Conservation (phyloP, 495 filamentous ascomycete species). For the Penicillium bialowiezense region DNA sequence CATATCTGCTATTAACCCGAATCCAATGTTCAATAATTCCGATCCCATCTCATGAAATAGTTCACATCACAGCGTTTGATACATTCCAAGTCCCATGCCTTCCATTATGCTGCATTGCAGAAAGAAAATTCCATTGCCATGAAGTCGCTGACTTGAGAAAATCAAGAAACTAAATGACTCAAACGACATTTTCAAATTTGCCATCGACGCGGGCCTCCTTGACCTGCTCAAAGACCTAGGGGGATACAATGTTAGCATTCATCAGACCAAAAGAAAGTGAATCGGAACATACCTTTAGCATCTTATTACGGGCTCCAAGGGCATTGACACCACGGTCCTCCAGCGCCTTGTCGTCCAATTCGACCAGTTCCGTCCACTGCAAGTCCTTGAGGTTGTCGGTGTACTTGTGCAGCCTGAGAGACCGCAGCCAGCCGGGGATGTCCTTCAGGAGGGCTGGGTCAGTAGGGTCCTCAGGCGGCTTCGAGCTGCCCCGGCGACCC, state of each 20-base stretch:
- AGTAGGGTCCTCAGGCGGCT: constrained; percentile 96
- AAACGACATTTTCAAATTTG: constrained; percentile 51
- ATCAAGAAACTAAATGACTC: constrained; percentile 13
- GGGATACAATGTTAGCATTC: constrained; percentile 11
- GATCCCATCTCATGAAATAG: constrained; percentile 18
- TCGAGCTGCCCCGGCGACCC: constrained; percentile 89
- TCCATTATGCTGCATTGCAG: constrained; percentile 51
- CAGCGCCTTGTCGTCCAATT: constrained; percentile 88
- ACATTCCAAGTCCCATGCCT: constrained; percentile 39
- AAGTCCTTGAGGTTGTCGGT: constrained; percentile 97
- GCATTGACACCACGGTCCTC: constrained; percentile 95
- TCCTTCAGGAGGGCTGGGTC: constrained; percentile 89
- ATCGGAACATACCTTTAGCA: constrained; percentile 75
- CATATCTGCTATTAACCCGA: constrained; percentile 32
- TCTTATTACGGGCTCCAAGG: constrained; percentile 91
- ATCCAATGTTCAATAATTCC: constrained; percentile 28
- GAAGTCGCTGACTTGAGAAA: constrained; percentile 15
- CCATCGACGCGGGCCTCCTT: constrained; percentile 71
- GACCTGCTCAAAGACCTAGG: constrained; percentile 88
- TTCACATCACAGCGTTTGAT: constrained; percentile 35
- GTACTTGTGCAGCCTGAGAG: constrained; percentile 94
- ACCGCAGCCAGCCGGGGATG: constrained; percentile 94
- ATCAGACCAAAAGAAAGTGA: not conserved
- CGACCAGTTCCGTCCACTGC: constrained; percentile 91
- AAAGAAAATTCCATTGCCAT: constrained; percentile 24